These are phyloP conservation scores for Ceratorhiza oryzae-sativae DNA, from an alignment of 1,284 basidiomycete species.

Conservation along the genomic window DNA sequence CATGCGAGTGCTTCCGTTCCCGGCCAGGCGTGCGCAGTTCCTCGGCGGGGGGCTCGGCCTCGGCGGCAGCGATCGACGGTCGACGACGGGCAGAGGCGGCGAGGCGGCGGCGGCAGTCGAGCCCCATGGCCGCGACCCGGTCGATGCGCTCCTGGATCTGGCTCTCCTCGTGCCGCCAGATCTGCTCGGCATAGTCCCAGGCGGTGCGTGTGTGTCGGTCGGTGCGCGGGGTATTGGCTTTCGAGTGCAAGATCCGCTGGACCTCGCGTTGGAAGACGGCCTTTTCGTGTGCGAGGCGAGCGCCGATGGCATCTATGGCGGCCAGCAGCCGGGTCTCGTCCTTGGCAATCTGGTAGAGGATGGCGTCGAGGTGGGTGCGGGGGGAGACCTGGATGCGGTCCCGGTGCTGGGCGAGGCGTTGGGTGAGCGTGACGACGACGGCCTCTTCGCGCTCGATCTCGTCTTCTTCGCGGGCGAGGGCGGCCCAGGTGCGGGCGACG, in stretches of 20 bases:
- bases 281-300: conserved; percentile 35
- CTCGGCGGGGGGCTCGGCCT: conserved; percentile 11
- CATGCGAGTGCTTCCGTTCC: neutral
- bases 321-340: conserved; percentile 26
- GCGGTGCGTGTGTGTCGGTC: conserved; percentile 31
- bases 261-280: conserved; percentile 29
- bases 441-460: conserved; percentile 37
- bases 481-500: conserved; percentile 25
- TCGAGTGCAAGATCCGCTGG: conserved; percentile 15
- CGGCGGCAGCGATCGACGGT: neutral
- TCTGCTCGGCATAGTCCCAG: conserved; percentile 37
- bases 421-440: conserved; percentile 22
- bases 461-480: conserved; percentile 30
- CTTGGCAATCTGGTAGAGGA: conserved; percentile 27
- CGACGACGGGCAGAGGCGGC: conserved; percentile 21
- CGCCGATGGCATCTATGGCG: conserved; percentile 28
- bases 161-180: conserved; percentile 21
- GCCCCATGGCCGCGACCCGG: conserved; percentile 30
- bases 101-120: conserved; percentile 35
- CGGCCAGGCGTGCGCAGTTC: neutral
- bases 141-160: conserved; percentile 34
- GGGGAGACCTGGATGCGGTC: conserved; percentile 32
- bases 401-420: conserved; percentile 16
- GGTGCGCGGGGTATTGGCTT: conserved; percentile 1
- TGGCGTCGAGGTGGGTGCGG: conserved; percentile 17